Percentiles rank a stretch among this genome's conserved stretches.
These are phyloP conservation scores for Austroboletus festivus DNA, from an alignment of 768 basidiomycete species.

Conservation along the genomic window DNA sequence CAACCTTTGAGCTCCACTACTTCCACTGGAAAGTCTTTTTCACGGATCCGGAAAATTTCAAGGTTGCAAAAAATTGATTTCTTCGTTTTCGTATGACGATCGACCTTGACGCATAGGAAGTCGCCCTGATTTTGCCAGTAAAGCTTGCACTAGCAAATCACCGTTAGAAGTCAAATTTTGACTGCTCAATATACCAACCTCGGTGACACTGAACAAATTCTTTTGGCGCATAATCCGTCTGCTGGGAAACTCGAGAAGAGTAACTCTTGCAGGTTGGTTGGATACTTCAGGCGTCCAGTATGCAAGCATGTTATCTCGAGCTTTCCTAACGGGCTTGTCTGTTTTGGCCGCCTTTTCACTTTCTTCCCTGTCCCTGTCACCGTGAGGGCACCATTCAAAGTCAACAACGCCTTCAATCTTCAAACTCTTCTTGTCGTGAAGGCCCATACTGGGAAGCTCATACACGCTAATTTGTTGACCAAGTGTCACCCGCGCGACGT, in stretches of 20 bases:
- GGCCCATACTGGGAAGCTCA: slow-evolving; percentile 89
- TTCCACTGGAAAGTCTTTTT: slow-evolving; percentile 97
- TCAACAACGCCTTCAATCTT: slow-evolving; percentile 97
- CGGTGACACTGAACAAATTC: slow-evolving; percentile 96
- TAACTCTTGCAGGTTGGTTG: slow-evolving; percentile 96
- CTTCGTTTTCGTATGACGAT: slow-evolving; percentile 97
- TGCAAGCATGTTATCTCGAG: slow-evolving; percentile 86
- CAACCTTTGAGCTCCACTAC: slow-evolving; percentile 95
- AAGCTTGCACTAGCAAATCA: slow-evolving; percentile 75
- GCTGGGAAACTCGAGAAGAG: slow-evolving; percentile 86
- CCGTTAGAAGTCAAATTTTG: slow-evolving; percentile 1
- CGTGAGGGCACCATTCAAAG: slow-evolving; percentile 97
- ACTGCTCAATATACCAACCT: slow-evolving; percentile 52
- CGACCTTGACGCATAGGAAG: slow-evolving; percentile 98
- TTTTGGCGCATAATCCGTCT: slow-evolving; percentile 85
- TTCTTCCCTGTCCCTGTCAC: slow-evolving; percentile 84
- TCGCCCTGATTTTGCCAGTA: slow-evolving; percentile 99
- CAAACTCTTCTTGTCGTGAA: slow-evolving; percentile 93
- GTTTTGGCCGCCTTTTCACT: slow-evolving; percentile 40
- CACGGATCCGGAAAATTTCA: slow-evolving; percentile 95
- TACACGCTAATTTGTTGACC: slow-evolving; percentile 96
- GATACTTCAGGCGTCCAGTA: slow-evolving; percentile 98
- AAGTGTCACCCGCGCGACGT: slow-evolving; percentile 82
- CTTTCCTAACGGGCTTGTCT: slow-evolving; percentile 56
- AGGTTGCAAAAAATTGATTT: slow-evolving; percentile 98